Evolutionary conservation across 2,329 filamentous ascomycete genomes (phyloP).

Genomic region (Cadophora gregata): DNA sequence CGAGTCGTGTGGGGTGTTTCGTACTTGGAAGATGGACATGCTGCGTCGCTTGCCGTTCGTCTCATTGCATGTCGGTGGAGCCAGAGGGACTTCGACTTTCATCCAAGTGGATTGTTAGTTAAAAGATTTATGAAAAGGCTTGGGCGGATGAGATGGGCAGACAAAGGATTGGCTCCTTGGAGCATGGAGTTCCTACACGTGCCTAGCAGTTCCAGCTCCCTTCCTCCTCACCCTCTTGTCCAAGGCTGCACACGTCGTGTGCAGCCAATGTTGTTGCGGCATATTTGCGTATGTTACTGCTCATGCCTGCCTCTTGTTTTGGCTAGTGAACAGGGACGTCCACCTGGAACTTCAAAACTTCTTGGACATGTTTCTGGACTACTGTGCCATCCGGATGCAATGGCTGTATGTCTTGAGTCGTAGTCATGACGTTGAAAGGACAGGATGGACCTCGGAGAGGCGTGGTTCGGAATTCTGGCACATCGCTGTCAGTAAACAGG

Average conservation of each 20-base stretch:
- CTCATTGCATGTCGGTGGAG: not conserved
- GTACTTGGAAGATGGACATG: not conserved
- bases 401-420: not conserved
- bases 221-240: not conserved
- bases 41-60: not conserved
- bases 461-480: not conserved
- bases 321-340: not conserved
- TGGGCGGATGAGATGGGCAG: not conserved
- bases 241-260: not conserved
- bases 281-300: not conserved
- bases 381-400: not conserved
- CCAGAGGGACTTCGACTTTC: not conserved
- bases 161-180: not conserved
- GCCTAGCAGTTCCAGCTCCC: not conserved
- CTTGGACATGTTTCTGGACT: not conserved
- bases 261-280: not conserved
- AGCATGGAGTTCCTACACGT: not conserved
- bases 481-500: not conserved
- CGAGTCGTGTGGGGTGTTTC: not conserved
- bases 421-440: not conserved
- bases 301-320: not conserved
- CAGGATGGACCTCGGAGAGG: not conserved
- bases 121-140: not conserved
- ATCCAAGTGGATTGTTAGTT: conserved; percentile 14
- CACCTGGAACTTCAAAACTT: not conserved